A percentile compares a stretch with the other conserved stretches of the same genome.
phyloP scores from a whole-genome alignment of 202 grass and related monocot genomes.

The Panicum virgatum region DNA sequence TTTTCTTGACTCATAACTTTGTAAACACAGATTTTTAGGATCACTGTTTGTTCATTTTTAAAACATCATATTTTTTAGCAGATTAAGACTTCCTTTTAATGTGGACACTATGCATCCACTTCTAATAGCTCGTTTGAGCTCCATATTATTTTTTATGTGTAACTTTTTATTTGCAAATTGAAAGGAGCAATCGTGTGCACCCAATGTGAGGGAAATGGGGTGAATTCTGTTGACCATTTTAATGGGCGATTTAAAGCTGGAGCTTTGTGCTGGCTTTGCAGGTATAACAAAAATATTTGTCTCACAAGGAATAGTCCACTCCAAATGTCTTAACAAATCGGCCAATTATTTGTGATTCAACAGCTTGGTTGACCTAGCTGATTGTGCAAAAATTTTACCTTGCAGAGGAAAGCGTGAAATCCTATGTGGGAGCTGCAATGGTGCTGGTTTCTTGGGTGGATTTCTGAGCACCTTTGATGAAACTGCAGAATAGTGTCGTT shows the following conservation, averaged over 20 bases:
- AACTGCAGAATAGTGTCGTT: constrained; percentile 41
- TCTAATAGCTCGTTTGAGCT: background rate
- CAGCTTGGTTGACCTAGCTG: background rate
- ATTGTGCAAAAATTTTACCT: background rate
- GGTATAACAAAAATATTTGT: constrained; percentile 45
- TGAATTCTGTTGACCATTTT: constrained; percentile 88
- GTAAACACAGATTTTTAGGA: background rate
- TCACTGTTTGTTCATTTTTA: background rate
- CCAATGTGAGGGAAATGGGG: constrained; percentile 75
- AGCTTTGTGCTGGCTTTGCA: constrained; percentile 93
- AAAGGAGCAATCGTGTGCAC: constrained; percentile 65
- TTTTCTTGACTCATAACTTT: background rate
- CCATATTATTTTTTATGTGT: background rate
- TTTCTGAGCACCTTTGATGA: constrained; percentile 75
- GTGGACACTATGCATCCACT: background rate
- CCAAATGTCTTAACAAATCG: background rate
- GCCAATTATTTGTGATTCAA: background rate
- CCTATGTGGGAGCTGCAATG: constrained; percentile 92
- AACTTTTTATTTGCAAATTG: constrained; percentile 32
- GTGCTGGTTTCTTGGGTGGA: constrained; percentile 90
- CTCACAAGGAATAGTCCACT: background rate
- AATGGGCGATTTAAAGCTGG: constrained; percentile 92
- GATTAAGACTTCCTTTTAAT: background rate
- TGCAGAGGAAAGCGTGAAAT: constrained; percentile 81
- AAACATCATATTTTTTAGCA: background rate